Base-by-base conservation (phyloP, 371 early-diverging fungal genomes). In the Actinomucor elegans region DNA sequence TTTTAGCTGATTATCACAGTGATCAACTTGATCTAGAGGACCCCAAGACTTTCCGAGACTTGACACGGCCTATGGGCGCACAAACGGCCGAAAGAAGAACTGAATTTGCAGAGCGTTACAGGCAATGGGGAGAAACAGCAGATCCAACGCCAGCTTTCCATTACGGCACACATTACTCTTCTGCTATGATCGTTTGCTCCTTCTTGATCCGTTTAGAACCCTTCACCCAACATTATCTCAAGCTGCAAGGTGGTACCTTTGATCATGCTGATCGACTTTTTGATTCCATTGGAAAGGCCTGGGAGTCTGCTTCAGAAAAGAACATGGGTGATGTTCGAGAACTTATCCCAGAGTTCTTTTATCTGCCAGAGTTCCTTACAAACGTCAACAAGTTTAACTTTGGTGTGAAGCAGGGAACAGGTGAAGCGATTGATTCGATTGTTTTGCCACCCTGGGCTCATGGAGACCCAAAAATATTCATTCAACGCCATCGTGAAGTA, bases 141-240 rank as follows among this genome's bases (percentile, higher is more conserved):
- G 64, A 93, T 77, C 64, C 81, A 32, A 66, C 87, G 60, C 87
- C 87, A 26, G 84, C 81, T 32, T 93, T 92, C 71, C 88, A 91
- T 59, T 93, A 93, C 58, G 93, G 93, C n/a, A 91, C 94, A 0
- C 94, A 94, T 58, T 94, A 94, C 57, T 92, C 92, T 1, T 89
- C 91, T 0, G 89, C 94, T 5, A 91, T 89, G 80, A 85, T 89
- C 56, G 90, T 91, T 0, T 81, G 92, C 38, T 92, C 87, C 14
- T 94, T 90, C 58, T 54, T 94, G 60, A 83, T 94, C 18, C 83
- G 94, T 14, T 54, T 93, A 32, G 93, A 94, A 48, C 94, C 94
- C 5, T 94, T 92, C 53, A 91, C 93, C 0, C 83, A 85, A 11
- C 82, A 89, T 73, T 85, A 85, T 59, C 66, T 90, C 34, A 87